Conservation (phyloP, 1,284 basidiomycete genomes). For the Vanrija sp. region DNA sequence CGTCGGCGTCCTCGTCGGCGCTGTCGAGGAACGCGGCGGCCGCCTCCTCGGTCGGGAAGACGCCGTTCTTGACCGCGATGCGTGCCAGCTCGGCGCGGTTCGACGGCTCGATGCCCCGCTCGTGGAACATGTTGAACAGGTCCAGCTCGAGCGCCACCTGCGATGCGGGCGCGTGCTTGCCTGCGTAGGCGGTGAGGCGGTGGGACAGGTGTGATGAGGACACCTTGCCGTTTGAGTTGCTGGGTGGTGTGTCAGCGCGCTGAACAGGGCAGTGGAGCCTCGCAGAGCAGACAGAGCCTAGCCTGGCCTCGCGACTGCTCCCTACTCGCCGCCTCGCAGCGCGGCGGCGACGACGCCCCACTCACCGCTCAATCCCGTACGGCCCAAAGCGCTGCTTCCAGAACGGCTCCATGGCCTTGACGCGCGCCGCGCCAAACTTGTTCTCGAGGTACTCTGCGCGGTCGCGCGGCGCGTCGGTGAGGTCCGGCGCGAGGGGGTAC, state of each 20-base stretch:
- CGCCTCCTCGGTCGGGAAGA: constrained; percentile 37
- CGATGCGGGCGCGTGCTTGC: constrained; percentile 35
- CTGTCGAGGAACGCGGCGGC: constrained; percentile 35
- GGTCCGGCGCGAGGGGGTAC: constrained; percentile 40
- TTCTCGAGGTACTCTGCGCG: constrained; percentile 32
- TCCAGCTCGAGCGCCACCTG: constrained; percentile 42
- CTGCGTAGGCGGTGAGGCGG: constrained; percentile 38
- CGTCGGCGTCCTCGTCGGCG: constrained; percentile 37
- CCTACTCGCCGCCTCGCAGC: background rate
- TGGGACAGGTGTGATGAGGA: constrained; percentile 47
- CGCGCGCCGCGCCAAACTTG: constrained; percentile 45
- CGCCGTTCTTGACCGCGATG: constrained; percentile 40
- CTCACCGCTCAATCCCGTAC: constrained; percentile 45
- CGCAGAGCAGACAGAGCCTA: too few species aligned
- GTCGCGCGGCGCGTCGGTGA: constrained; percentile 28
- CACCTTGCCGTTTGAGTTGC: constrained; percentile 39
- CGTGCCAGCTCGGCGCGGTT: constrained; percentile 38
- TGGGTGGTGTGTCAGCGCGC: constrained; percentile 4
- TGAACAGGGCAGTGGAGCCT: background rate
- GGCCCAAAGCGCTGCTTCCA: constrained; percentile 33
- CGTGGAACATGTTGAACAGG: constrained; percentile 46
- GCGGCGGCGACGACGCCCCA: background rate
- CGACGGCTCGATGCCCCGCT: constrained; percentile 42
- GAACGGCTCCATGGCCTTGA: constrained; percentile 33
- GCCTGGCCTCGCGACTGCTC: too few species aligned